Base-by-base conservation (phyloP, 1,139 yeast genomes). In the Zhuliangozyma blackwelliae region DNA sequence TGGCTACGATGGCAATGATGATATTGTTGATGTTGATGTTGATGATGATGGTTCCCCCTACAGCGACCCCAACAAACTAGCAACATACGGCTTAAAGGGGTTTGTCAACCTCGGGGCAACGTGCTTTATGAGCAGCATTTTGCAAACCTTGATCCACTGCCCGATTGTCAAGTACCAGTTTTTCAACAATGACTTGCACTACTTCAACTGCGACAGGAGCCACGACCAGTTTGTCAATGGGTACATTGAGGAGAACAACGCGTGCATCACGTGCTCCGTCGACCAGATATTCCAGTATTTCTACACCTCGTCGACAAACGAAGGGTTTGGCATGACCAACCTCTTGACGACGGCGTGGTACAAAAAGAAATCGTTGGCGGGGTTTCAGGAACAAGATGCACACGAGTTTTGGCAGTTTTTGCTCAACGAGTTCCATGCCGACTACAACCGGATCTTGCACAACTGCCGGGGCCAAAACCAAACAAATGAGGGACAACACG, bases 311-410 rank as follows among this genome's bases (percentile, higher is more conserved):
- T 59, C 68, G 13, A 61, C 68, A 26, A 70, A 74, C 13, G 74
- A 77, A 19, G 94, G 95, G 0, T 84, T 67, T 57, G 95, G 95
- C 0, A 80, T 87, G 45, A 79, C 88, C 1, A 73, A 81, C 36
- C 62, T 90, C 33, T 65, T 90, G 38, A 74, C 77, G 29, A 84
- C 95, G 10, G 83, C 96, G 1, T 88, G 96, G 95, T 79, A 77
- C 50, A 80, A 83, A 39, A 85, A 87, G 51, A 76, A 82, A 48
- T 77, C 89, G 21, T 73, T 92, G 40, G 95, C 97, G 0, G 98
- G 98, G 1, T 89, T 89, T 47, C 85, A 92, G 34, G 97, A 92
- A 60, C 98, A 92, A 60, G 98, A 92, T 58, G 97, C 98, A 0
- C 98, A 92, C 60, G 98, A 92, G 58, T 92, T 90, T 59, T 82